Evolutionary conservation across 2,329 filamentous ascomycete genomes (phyloP).

Genomic region (Ophiosphaerella korrae): DNA sequence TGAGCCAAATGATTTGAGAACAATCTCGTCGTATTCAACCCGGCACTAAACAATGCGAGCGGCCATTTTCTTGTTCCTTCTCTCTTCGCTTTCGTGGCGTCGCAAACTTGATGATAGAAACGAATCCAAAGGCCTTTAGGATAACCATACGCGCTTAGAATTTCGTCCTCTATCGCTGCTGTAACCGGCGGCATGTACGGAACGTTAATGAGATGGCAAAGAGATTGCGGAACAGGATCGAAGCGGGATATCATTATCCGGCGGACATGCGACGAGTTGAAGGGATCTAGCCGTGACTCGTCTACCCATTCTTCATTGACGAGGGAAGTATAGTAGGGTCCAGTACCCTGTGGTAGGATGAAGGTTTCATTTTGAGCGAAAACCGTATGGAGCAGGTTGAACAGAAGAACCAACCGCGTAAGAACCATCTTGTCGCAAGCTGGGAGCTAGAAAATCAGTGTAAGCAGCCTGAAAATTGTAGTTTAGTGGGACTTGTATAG

Average conservation of each 20-base stretch:
- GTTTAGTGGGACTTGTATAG: too few species aligned
- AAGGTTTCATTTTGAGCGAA: background rate
- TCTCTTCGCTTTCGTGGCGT: background rate
- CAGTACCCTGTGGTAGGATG: background rate
- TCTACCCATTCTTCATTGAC: slow-evolving; percentile 14
- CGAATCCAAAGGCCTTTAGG: background rate
- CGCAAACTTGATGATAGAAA: slow-evolving; percentile 5
- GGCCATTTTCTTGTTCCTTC: slow-evolving; percentile 5
- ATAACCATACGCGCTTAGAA: slow-evolving; percentile 5
- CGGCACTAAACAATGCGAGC: slow-evolving; percentile 51
- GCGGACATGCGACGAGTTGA: slow-evolving; percentile 12
- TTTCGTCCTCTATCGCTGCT: slow-evolving; percentile 14
- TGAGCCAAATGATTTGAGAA: slow-evolving; percentile 50
- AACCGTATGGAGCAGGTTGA: background rate
- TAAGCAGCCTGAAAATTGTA: too few species aligned
- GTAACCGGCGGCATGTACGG: slow-evolving; percentile 13
- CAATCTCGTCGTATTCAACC: slow-evolving; percentile 49
- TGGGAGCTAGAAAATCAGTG: too few species aligned
- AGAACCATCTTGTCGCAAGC: too few species aligned
- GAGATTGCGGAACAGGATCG: slow-evolving; percentile 11
- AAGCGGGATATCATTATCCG: slow-evolving; percentile 26
- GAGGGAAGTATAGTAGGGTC: slow-evolving; percentile 8
- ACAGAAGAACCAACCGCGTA: too few species aligned
- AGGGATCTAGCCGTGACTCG: slow-evolving; percentile 16
- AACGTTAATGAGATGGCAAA: slow-evolving; percentile 10